phyloP scores from a whole-genome alignment of 768 basidiomycete genomes.

The Dioszegia aurantiaca region DNA sequence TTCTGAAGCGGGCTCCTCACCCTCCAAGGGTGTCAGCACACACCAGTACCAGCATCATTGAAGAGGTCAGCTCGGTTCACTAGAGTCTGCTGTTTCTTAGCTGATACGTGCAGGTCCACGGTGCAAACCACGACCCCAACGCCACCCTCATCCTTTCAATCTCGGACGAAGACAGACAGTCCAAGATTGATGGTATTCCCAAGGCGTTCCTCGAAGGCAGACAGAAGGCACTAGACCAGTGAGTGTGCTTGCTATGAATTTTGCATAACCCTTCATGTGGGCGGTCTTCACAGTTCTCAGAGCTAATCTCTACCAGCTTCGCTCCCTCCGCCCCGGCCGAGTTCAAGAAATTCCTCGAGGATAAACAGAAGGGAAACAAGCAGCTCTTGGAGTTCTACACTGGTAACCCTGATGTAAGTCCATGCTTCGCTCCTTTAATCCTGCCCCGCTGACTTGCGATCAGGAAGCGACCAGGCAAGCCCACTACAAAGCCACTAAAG shows the following conservation, averaged over 20 bases:
- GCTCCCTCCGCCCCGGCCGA: slow-evolving; percentile 35
- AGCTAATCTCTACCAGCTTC: slow-evolving; percentile 21
- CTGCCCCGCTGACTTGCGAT: neutral
- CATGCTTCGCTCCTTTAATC: neutral
- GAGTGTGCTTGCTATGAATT: slow-evolving; percentile 4
- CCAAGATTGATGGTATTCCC: slow-evolving; percentile 34
- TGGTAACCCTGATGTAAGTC: slow-evolving; percentile 37
- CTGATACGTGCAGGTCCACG: slow-evolving; percentile 31
- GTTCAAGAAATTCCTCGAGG: slow-evolving; percentile 39
- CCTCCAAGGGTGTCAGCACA: slow-evolving; percentile 37
- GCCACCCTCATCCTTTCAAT: slow-evolving; percentile 32
- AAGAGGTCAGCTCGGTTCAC: slow-evolving; percentile 32
- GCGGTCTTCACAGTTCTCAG: neutral
- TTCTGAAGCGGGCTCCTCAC: slow-evolving; percentile 39
- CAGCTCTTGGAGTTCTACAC: slow-evolving; percentile 38
- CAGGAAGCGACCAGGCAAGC: slow-evolving; percentile 32
- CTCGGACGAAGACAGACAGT: slow-evolving; percentile 34
- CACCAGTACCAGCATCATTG: slow-evolving; percentile 41
- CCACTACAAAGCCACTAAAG: slow-evolving; percentile 27
- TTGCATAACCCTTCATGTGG: neutral
- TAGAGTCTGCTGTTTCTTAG: neutral
- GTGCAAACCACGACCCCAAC: slow-evolving; percentile 40
- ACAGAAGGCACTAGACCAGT: slow-evolving; percentile 45
- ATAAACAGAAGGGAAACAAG: slow-evolving; percentile 36
- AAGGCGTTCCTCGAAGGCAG: slow-evolving; percentile 39